Evolutionary conservation across 306 rosid genomes (phyloP).

Genomic region (Albizia julibrissin): DNA sequence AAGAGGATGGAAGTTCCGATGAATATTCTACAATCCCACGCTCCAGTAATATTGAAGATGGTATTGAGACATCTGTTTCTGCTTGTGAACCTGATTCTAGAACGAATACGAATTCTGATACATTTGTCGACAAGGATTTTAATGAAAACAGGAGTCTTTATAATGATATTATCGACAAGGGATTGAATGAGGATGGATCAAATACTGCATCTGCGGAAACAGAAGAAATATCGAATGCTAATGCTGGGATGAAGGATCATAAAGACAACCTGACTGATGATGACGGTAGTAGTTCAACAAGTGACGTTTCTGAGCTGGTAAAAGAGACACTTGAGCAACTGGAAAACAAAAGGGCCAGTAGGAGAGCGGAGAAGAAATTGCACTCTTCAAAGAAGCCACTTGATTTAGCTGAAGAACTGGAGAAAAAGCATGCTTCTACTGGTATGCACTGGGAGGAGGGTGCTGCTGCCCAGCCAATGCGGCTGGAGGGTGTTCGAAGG

Average conservation of each 20-base stretch:
- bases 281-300: constrained; percentile 46
- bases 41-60: constrained; percentile 24
- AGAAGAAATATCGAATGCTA: constrained; percentile 34
- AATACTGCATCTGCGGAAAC: constrained; percentile 30
- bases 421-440: constrained; percentile 91
- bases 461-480: constrained; percentile 98
- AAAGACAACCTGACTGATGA: constrained; percentile 40
- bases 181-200: constrained; percentile 26
- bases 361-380: constrained; percentile 51
- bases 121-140: constrained; percentile 19
- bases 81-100: constrained; percentile 33
- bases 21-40: constrained; percentile 26
- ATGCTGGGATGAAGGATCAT: constrained; percentile 27
- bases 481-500: constrained; percentile 89
- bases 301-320: constrained; percentile 58
- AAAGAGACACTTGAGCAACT: constrained; percentile 67
- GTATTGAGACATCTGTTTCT: constrained; percentile 23
- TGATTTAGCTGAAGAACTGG: constrained; percentile 82
- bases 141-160: constrained; percentile 36
- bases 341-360: constrained; percentile 51
- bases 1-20: constrained; percentile 43
- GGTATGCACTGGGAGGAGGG: constrained; percentile 94
- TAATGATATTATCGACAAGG: constrained; percentile 30
- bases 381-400: constrained; percentile 59
- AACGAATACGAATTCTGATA: constrained; percentile 27